Base-by-base conservation (phyloP, 345 rosid species). In the Lepidium aucheri region DNA sequence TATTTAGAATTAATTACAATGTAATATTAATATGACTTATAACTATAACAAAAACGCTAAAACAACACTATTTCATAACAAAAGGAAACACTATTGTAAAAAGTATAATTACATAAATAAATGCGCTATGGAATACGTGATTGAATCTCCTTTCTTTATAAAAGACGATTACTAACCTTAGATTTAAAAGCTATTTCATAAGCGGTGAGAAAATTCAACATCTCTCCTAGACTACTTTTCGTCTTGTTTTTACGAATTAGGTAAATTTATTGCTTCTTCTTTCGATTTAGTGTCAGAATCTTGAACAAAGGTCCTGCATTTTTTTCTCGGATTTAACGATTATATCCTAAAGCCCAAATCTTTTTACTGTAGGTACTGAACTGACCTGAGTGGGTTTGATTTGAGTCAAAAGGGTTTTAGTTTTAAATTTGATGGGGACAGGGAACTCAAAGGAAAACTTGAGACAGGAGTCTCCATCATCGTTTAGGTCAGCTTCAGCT, bases 361-460 rank as follows among this genome's bases (percentile, higher is more conserved):
- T 63, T 32, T 60, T 3, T 42, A 20, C 39, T 52, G 68, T 47
- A 65, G 76, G 30, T 22, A 50, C 30, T 46, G 33, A 39, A 22
- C 38, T 70, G 35, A 44, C 33, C 7, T 58, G 34, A 24, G 53
- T 54, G 22, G 64, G 38, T 24, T 45, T 32, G 46, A 10, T n/a
- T 67, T n/a, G n/a, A n/a, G n/a, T n/a, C n/a, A n/a, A n/a, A n/a
- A n/a, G n/a, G n/a, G n/a, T n/a, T n/a, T n/a, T 53, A 1, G 22
- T 20, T 20, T 20, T 20, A 16, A 54, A 43, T 65, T 73, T 60
- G 59, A 92, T 92, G 98, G 98, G 98, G 35, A 70, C 78, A 26
- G 80, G 70, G 40, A 79, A 60, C 73, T 92, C 98, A 5, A 89
- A 63, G 67, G 90, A 83, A 1, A 80, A 76, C 46, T 80, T 64